phyloP scores from a whole-genome alignment of 257 asterid genomes.

The Solanum corneliomulleri region DNA sequence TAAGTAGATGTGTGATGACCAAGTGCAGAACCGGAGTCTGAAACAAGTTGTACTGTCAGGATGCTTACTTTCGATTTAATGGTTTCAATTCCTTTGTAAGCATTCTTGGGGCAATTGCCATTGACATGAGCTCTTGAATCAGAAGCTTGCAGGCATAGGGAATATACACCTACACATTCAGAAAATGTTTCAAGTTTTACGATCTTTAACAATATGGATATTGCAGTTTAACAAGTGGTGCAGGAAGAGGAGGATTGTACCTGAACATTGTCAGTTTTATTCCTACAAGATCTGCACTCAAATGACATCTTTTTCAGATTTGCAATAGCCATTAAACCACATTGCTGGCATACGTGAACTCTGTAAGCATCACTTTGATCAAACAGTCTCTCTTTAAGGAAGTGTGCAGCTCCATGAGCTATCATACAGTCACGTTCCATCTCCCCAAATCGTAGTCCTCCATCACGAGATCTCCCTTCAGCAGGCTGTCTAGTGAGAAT shows the following conservation, averaged over 20 bases:
- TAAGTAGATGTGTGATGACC: not conserved
- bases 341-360: conserved; percentile 84
- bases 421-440: conserved; percentile 22
- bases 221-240: not conserved
- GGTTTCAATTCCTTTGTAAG: conserved; percentile 66
- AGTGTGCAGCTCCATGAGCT: conserved; percentile 21
- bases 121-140: conserved; percentile 92
- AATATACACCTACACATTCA: conserved; percentile 54
- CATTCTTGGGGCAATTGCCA: conserved; percentile 99
- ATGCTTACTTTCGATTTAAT: not conserved
- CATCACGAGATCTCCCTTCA: conserved; percentile 21
- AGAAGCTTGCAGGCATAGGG: conserved; percentile 93
- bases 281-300: conserved; percentile 93
- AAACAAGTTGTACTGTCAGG: not conserved
- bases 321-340: conserved; percentile 90
- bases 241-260: conserved; percentile 15
- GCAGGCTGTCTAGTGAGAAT: conserved; percentile 23
- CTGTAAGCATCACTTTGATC: conserved; percentile 47
- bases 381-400: conserved; percentile 17
- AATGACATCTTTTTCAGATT: conserved; percentile 83
- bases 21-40: not conserved
- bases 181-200: too few species aligned
- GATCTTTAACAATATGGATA: not conserved
- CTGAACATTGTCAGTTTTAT: conserved; percentile 91
- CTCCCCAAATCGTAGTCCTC: conserved; percentile 22